Percentiles rank a stretch among this genome's conserved stretches.
These are phyloP conservation scores for Achlya hypogyna DNA, from an alignment of 352 stramenopile genomes.

Conservation along the genomic window DNA sequence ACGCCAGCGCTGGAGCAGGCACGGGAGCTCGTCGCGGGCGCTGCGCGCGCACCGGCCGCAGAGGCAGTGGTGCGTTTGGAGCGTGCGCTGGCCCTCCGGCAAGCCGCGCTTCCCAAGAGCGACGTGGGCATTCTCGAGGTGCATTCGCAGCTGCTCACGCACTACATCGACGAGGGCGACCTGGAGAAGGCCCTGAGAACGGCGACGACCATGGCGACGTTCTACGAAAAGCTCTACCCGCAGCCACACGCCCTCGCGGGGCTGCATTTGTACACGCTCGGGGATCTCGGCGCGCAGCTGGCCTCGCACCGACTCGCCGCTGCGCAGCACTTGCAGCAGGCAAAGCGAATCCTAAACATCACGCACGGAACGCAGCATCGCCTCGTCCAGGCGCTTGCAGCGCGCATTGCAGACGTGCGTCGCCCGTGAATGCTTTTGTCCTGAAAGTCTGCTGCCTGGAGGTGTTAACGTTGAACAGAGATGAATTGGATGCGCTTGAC, in stretches of 20 bases:
- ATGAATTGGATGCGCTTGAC: no score
- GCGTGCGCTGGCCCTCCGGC: slow-evolving; percentile 25
- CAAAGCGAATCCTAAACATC: slow-evolving; percentile 35
- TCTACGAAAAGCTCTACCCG: slow-evolving; percentile 52
- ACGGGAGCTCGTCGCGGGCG: not conserved
- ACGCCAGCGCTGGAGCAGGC: no score
- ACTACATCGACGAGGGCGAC: slow-evolving; percentile 36
- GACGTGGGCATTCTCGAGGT: slow-evolving; percentile 43
- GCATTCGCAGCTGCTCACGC: slow-evolving; percentile 41
- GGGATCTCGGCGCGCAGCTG: slow-evolving; percentile 37
- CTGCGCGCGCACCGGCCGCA: not conserved
- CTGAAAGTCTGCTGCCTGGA: no score
- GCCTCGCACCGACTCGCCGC: slow-evolving; percentile 21
- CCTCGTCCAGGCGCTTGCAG: no score
- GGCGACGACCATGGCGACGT: slow-evolving; percentile 40
- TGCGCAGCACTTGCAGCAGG: slow-evolving; percentile 28
- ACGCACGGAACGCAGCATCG: no score
- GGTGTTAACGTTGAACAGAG: no score
- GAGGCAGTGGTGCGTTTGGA: slow-evolving; percentile 22
- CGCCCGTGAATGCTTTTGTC: no score
- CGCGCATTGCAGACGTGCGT: no score
- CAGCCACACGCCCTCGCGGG: slow-evolving; percentile 49
- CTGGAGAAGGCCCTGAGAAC: slow-evolving; percentile 27
- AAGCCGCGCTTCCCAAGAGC: slow-evolving; percentile 27
- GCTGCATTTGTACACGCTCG: slow-evolving; percentile 57